Evolutionary conservation across 2,329 filamentous ascomycete genomes (phyloP).

Genomic region (Rosellinia necatrix): DNA sequence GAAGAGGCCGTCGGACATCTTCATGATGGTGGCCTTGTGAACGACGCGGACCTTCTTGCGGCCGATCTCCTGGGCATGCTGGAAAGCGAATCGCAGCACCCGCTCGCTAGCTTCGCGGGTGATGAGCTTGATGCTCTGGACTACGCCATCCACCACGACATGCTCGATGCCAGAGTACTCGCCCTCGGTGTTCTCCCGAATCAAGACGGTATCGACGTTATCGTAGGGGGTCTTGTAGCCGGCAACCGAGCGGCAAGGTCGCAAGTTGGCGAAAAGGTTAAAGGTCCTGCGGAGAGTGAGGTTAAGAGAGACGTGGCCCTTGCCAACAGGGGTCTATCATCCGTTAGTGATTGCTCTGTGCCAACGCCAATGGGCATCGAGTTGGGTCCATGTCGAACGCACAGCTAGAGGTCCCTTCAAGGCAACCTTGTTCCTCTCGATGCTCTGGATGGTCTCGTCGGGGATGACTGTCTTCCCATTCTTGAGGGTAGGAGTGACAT

Average conservation of each 20-base stretch:
- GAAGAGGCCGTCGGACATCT: constrained; percentile 99
- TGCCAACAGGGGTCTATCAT: constrained; percentile 85
- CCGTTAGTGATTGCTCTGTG: constrained; percentile 15
- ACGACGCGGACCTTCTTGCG: constrained; percentile 96
- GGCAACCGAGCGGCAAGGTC: constrained; percentile 94
- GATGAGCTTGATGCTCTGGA: constrained; percentile 99
- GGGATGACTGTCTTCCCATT: constrained; percentile 96
- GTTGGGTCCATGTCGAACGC: constrained; percentile 46
- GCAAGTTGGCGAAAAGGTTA: constrained; percentile 99
- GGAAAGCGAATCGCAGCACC: constrained; percentile 96
- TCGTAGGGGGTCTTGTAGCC: constrained; percentile 99
- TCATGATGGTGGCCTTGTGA: constrained; percentile 99
- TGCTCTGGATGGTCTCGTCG: constrained; percentile 88
- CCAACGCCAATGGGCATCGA: neutral
- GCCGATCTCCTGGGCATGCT: constrained; percentile 91
- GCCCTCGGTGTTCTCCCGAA: constrained; percentile 99
- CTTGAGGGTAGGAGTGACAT: constrained; percentile 91
- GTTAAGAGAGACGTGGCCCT: constrained; percentile 99
- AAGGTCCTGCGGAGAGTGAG: constrained; percentile 97
- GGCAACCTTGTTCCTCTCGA: constrained; percentile 94
- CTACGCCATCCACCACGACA: constrained; percentile 94
- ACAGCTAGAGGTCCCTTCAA: constrained; percentile 97
- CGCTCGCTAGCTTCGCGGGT: constrained; percentile 93
- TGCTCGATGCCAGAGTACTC: constrained; percentile 99
- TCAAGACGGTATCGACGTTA: constrained; percentile 93